Evolutionary conservation across 306 rosid species (phyloP), one percentile per base, ranked within the genome.

Genomic region (Pterocarpus macrocarpus): DNA sequence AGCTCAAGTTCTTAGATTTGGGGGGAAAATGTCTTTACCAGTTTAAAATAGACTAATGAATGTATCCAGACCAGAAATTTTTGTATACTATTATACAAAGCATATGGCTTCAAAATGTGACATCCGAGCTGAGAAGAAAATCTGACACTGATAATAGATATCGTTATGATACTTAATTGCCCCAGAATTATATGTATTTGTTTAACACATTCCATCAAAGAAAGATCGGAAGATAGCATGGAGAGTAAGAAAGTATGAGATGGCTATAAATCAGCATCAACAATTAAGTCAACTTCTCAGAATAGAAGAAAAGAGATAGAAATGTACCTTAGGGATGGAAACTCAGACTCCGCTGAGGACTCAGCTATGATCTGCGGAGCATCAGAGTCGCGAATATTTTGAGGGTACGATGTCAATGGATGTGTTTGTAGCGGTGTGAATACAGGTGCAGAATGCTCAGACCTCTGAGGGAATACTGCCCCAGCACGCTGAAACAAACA

Each of bases 371-470:
- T 92, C 75, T 59, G 89, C 71, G 1, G 90, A 71, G 52, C 44
- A 75, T 81, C 90, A 75, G 87, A 22, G 65, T 88, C 84, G 34
- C 88, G 92, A 64, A 94, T 38, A 86, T 91, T 92, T 71, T 82
- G 97, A 71, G 99, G 97, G 74, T 86, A 87, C 44, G 98, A 89
- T 80, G 97, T 30, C 77, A 94, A 90, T 44, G 99, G 97, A 33
- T 91, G 97, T 41, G 98, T 88, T 88, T 96, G 99, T 66, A 87
- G 88, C 0, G 99, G 99, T 2, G 98, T 96, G 80, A 96, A 92
- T 59, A 96, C 90, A 63, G 98, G 97, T 14, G 92, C 95, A 83
- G 97, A 81, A 30, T 81, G 86, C 81, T 86, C 98, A 73, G 97
- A 82, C 81, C 97, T 92, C 73, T 77, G 97, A 68, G 99, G 99